Evolutionary conservation across 495 filamentous ascomycete genomes (phyloP), one percentile per base, ranked within the genome.

Genomic region (Stereocaulon alpinum): DNA sequence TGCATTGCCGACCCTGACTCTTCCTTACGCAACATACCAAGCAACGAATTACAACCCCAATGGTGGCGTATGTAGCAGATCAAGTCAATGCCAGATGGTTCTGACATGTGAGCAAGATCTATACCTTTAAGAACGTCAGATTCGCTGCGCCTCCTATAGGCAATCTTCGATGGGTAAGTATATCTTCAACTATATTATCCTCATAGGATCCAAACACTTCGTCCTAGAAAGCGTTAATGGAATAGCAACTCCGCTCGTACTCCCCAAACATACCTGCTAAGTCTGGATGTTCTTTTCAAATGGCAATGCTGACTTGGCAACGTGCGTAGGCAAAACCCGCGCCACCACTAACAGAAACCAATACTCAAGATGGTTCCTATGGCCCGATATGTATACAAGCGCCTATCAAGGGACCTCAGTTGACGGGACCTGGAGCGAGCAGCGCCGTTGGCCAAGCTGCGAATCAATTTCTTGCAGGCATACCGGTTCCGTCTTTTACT

Each of bases 131-230:
- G 47, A 84, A 83, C 56, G 81, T 84, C 59, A 74, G 81, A 1
- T 85, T 77, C 66, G 82, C 77, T 10, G 76, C 79, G 1, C 74
- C 76, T 14, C 80, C 81, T 0, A 73, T 77, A 3, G 80, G 79
- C 3, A 65, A 76, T 40, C 69, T 80, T n/a, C 72, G 82, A 29
- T 85, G 79, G 70, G 47, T 50, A 50, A 12, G 47, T 50, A 2
- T 7, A 15, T 7, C 22, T 4, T 14, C 4, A 14, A 24, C 29
- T 22, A 17, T 14, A 0, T n/a, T 2, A 6, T 17, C 4, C 20
- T 24, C 14, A 17, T 50, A 27, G 15, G 47, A 6, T 15, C 12
- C 6, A 50, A 17, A 27, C 22, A 5, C 14, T 7, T 2, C 17
- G 9, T 30, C 3, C 29, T 5, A 9, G 11, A 15, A 18, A 15